A percentile compares a stretch with the other conserved stretches of the same genome.
Conservation (phyloP, 2,329 filamentous ascomycete species). For the Hawksworthiomyces lignivorus region DNA sequence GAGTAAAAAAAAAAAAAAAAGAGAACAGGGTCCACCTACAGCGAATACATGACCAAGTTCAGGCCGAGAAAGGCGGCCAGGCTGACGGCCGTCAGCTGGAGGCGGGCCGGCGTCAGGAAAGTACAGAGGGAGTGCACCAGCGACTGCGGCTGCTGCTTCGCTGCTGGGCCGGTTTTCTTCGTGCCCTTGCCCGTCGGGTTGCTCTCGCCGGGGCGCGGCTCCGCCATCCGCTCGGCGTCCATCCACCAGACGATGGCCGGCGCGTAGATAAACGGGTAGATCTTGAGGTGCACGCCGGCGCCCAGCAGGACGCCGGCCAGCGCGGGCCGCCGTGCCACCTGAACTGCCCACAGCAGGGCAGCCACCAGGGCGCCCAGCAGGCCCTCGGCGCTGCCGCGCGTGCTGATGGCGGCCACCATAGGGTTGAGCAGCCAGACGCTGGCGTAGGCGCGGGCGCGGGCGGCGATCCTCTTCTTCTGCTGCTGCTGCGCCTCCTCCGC, state of each 20-base stretch:
- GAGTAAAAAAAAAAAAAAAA: not conserved
- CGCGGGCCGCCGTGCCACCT: slow-evolving; percentile 47
- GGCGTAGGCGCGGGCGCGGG: slow-evolving; percentile 64
- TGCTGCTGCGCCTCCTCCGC: not conserved
- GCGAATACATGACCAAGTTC: slow-evolving; percentile 70
- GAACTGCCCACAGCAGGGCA: slow-evolving; percentile 72
- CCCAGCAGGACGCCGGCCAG: slow-evolving; percentile 72
- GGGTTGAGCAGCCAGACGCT: slow-evolving; percentile 92
- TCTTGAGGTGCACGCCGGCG: slow-evolving; percentile 90
- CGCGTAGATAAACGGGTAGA: slow-evolving; percentile 96
- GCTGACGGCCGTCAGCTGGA: slow-evolving; percentile 56
- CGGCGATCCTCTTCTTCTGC: not conserved
- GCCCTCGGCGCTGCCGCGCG: slow-evolving; percentile 87
- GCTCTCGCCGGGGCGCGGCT: not conserved
- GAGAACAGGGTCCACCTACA: slow-evolving; percentile 40
- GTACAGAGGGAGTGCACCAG: slow-evolving; percentile 16
- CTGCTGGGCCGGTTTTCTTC: not conserved
- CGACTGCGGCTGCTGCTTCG: slow-evolving; percentile 19
- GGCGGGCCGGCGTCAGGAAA: slow-evolving; percentile 47
- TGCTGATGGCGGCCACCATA: slow-evolving; percentile 97
- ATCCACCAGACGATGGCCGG: slow-evolving; percentile 75
- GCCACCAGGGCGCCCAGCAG: slow-evolving; percentile 78
- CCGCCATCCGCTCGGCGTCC: slow-evolving; percentile 43
- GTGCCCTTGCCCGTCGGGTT: not conserved
- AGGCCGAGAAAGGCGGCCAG: slow-evolving; percentile 64